A percentile compares a stretch with the other conserved stretches of the same genome.
Conservation (phyloP, 2,329 filamentous ascomycete species). For the Ophiostoma australiae region DNA sequence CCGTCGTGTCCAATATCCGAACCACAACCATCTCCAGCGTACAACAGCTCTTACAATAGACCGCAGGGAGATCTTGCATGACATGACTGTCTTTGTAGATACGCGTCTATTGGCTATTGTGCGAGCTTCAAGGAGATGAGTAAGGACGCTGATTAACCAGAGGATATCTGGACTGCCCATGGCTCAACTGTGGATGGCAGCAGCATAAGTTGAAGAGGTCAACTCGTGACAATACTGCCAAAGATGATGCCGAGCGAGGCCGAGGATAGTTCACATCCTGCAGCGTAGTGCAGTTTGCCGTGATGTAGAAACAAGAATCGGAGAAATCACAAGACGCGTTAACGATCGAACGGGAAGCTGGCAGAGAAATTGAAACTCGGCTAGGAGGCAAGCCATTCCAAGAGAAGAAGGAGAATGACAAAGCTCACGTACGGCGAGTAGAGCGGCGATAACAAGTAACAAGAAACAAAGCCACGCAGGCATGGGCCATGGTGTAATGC, state of each 20-base stretch:
- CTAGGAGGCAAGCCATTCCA: background rate
- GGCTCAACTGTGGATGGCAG: no score
- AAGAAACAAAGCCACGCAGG: background rate
- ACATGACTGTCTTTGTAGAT: background rate
- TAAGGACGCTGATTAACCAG: background rate
- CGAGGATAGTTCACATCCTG: background rate
- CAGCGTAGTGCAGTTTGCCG: background rate
- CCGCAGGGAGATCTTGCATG: slow-evolving; percentile 23
- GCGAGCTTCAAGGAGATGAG: background rate
- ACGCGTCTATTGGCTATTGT: slow-evolving; percentile 1
- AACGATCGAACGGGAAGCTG: background rate
- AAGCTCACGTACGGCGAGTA: background rate
- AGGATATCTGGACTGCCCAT: no score
- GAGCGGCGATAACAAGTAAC: background rate
- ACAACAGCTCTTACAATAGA: slow-evolving; percentile 11
- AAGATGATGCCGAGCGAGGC: no score
- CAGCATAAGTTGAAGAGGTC: no score
- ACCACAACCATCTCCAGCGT: background rate
- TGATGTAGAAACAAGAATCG: background rate
- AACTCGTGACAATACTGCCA: no score
- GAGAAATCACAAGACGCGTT: background rate
- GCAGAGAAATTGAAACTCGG: background rate
- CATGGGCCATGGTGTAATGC: background rate
- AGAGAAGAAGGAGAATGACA: background rate
- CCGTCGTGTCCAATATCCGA: slow-evolving; percentile 1